Evolutionary conservation across 768 basidiomycete species (phyloP), one percentile per base, ranked within the genome.

Genomic region (Lepiota subincarnata): DNA sequence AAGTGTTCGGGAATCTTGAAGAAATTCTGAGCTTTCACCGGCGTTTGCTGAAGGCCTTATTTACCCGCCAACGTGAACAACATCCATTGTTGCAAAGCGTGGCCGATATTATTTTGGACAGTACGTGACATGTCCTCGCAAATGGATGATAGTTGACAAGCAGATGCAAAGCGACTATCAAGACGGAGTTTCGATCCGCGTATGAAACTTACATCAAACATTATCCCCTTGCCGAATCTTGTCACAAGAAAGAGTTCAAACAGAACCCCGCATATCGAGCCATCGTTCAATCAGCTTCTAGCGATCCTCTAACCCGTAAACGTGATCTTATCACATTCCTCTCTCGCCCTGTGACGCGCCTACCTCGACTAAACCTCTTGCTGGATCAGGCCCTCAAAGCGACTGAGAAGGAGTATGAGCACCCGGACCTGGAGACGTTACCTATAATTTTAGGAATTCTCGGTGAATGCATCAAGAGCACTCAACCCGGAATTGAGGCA

Each of bases 401-500:
- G 37, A 89, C 87, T 0, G 78, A 79, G 35, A 73, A 73, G 18
- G 81, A 83, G n/a, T 51, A 72, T 18, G 81, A 83, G n/a, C 90
- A 93, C 64, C 85, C 86, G 0, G 93, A 96, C 66, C 63, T 80
- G 40, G 88, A 93, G 55, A 81, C 79, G 3, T 74, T 95, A 6
- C 90, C 91, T 1, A 74, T 91, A 4, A 80, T 89, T 14, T 62
- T 89, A 20, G 76, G 75, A 8, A 79, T 93, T 2, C 61, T 95
- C 50, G 81, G 76, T 26, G 80, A 84, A 42, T 85, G 83, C 57
- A 77, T 96, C 55, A 92, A 89, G 73, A 86, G 86, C 58, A 90
- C 90, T 0, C 86, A 95, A 62, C 92, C 92, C 1, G 93, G 93
- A 3, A 94, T 96, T 55, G 89, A 84, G 55, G 89, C 86, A n/a